A percentile compares a stretch with the other conserved stretches of the same genome.
These are phyloP conservation scores for Suhomyces bribrorum DNA, from an alignment of 1,139 yeast species.

Conservation along the genomic window DNA sequence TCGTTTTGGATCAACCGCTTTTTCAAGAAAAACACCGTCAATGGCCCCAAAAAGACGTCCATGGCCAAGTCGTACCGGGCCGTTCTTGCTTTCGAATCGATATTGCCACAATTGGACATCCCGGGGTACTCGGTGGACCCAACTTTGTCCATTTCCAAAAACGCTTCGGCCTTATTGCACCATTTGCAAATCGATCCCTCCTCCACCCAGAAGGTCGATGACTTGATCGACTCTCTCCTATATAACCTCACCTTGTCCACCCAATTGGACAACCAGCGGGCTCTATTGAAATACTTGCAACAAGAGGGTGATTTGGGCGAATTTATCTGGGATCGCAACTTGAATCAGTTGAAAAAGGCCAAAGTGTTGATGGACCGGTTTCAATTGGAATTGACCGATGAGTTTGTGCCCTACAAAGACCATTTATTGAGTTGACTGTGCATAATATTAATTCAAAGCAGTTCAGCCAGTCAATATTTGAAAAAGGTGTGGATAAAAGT, in stretches of 20 bases:
- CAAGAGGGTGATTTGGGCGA: conserved; percentile 10
- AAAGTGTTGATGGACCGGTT: conserved; percentile 9
- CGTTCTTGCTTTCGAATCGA: conserved; percentile 19
- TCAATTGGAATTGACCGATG: conserved; percentile 11
- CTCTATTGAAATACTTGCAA: conserved; percentile 6
- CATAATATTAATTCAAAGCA: too few relatives aligned
- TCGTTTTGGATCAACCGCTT: conserved; percentile 42
- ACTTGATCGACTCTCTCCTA: conserved; percentile 40
- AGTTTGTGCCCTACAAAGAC: conserved; percentile 10
- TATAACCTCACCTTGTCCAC: conserved; percentile 34
- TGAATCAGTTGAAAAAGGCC: conserved; percentile 5
- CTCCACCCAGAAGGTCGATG: conserved; percentile 34
- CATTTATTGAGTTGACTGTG: too few relatives aligned
- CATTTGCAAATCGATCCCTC: conserved; percentile 15
- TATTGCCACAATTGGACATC: conserved; percentile 3
- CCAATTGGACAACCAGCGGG: conserved; percentile 21
- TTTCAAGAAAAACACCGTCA: conserved; percentile 21
- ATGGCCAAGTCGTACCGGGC: conserved; percentile 24
- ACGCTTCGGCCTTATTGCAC: conserved; percentile 9
- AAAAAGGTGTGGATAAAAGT: too few relatives aligned
- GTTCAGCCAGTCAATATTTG: too few relatives aligned
- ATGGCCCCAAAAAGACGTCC: conserved; percentile 5
- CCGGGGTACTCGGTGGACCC: conserved; percentile 6
- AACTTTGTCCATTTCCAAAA: conserved; percentile 3
- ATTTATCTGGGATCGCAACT: conserved; percentile 9